These are phyloP conservation scores for Exophiala spinifera DNA, from an alignment of 2,329 filamentous ascomycete species.

Conservation along the genomic window DNA sequence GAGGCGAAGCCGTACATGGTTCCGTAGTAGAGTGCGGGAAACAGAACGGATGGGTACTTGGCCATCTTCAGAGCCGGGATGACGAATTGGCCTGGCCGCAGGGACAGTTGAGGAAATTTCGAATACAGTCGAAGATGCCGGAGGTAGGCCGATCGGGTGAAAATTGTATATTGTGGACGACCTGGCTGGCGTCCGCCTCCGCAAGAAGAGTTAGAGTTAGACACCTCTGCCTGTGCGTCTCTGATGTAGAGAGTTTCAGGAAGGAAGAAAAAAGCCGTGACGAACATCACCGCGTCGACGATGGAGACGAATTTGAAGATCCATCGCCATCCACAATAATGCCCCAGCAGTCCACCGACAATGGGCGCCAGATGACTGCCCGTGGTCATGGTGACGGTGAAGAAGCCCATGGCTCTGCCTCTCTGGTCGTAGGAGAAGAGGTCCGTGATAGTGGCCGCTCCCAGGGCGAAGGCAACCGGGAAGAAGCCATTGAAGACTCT, in stretches of 20 bases:
- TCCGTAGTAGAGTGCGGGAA: slow-evolving; percentile 34
- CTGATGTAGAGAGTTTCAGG: slow-evolving; percentile 35
- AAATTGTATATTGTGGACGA: background rate
- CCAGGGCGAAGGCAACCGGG: slow-evolving; percentile 33
- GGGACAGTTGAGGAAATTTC: slow-evolving; percentile 13
- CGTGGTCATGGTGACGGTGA: slow-evolving; percentile 32
- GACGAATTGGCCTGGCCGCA: slow-evolving; percentile 28
- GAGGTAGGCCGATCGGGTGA: slow-evolving; percentile 19
- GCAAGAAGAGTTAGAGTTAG: too few species aligned
- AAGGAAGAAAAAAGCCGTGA: slow-evolving; percentile 30
- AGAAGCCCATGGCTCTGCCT: slow-evolving; percentile 33
- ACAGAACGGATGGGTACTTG: slow-evolving; percentile 34
- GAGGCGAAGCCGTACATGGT: slow-evolving; percentile 34
- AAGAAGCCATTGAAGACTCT: slow-evolving; percentile 33
- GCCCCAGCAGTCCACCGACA: slow-evolving; percentile 25
- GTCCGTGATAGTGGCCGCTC: slow-evolving; percentile 33
- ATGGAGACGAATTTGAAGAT: slow-evolving; percentile 32
- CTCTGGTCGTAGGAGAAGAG: slow-evolving; percentile 35
- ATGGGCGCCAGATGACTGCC: slow-evolving; percentile 34
- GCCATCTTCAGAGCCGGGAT: slow-evolving; percentile 31
- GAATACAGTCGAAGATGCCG: slow-evolving; percentile 23
- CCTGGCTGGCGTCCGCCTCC: too few species aligned
- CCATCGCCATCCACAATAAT: slow-evolving; percentile 28
- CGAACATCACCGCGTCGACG: slow-evolving; percentile 30
- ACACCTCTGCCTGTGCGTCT: background rate